phyloP scores from a whole-genome alignment of 345 rosid species.

The Boechera divaricarpa region DNA sequence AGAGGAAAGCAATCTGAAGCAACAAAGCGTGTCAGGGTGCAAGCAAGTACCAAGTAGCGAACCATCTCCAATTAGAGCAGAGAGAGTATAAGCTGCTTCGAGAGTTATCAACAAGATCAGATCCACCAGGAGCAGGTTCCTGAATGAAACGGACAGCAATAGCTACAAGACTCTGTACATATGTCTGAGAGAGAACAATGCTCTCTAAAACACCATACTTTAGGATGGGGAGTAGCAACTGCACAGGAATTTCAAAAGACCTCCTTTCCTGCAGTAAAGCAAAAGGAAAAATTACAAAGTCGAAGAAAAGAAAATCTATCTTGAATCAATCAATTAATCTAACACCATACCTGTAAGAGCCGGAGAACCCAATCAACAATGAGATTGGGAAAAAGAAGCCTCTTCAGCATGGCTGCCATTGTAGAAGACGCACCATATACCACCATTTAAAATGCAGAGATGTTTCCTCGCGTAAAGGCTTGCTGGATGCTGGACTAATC shows the following conservation, averaged over 20 bases:
- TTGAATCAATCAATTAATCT: slow-evolving; percentile 15
- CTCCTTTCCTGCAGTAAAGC: slow-evolving; percentile 70
- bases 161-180: slow-evolving; percentile 76
- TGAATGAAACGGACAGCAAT: slow-evolving; percentile 80
- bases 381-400: slow-evolving; percentile 84
- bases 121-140: slow-evolving; percentile 92
- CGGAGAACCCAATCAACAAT: slow-evolving; percentile 94
- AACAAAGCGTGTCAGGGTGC: slow-evolving; percentile 97
- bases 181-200: slow-evolving; percentile 82
- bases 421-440: slow-evolving; percentile 92
- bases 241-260: slow-evolving; percentile 78
- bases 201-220: slow-evolving; percentile 86
- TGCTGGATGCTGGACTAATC: slow-evolving; percentile 59
- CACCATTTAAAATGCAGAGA: slow-evolving; percentile 90
- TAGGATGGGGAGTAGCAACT: slow-evolving; percentile 89
- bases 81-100: slow-evolving; percentile 87
- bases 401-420: slow-evolving; percentile 94
- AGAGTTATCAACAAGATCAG: slow-evolving; percentile 94
- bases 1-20: slow-evolving; percentile 94
- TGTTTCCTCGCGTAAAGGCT: slow-evolving; percentile 76
- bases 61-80: slow-evolving; percentile 94
- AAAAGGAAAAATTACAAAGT: slow-evolving; percentile 41
- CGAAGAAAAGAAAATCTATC: slow-evolving; percentile 7
- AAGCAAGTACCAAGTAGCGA: slow-evolving; percentile 82
- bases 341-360: slow-evolving; percentile 73